A percentile compares a stretch with the other conserved stretches of the same genome.
Conservation (phyloP, 768 basidiomycete species). For the Phylloporus rhodoxanthus region DNA sequence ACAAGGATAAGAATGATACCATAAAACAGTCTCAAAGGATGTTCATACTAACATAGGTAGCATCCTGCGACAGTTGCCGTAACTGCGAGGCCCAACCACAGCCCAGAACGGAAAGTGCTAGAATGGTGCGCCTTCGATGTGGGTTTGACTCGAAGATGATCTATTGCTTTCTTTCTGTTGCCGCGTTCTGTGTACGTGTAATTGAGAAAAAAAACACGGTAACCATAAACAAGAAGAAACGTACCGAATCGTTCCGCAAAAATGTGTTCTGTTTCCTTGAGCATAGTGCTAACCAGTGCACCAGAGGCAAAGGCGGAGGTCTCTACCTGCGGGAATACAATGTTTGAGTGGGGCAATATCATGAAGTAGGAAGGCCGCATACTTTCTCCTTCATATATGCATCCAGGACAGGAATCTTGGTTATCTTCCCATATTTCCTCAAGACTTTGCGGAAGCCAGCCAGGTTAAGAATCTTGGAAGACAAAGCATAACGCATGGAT, state of each 20-base stretch:
- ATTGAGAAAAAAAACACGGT: not conserved
- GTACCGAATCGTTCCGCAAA: conserved; percentile 75
- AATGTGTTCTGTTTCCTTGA: conserved; percentile 68
- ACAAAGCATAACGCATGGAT: not conserved
- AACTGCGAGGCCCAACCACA: conserved; percentile 64
- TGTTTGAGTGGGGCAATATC: not conserved
- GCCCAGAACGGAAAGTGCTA: conserved; percentile 69
- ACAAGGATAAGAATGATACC: not conserved
- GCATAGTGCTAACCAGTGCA: conserved; percentile 54
- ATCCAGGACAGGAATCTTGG: conserved; percentile 64
- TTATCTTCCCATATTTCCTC: conserved; percentile 81
- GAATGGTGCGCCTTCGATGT: conserved; percentile 56
- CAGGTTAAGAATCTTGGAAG: conserved; percentile 67
- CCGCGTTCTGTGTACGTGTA: conserved; percentile 45
- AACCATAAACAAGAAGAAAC: conserved; percentile 18
- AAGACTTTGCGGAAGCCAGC: conserved; percentile 85
- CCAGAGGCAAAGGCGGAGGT: conserved; percentile 63
- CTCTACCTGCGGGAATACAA: conserved; percentile 46
- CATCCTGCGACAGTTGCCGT: conserved; percentile 64
- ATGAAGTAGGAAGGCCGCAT: not conserved
- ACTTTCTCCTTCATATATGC: conserved; percentile 82
- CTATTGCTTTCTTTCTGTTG: conserved; percentile 71
- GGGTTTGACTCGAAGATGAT: conserved; percentile 52
- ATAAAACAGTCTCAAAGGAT: not conserved
- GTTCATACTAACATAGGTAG: conserved; percentile 46